phyloP scores from a whole-genome alignment of 352 stramenopile genomes.

The Pythium apleroticum region DNA sequence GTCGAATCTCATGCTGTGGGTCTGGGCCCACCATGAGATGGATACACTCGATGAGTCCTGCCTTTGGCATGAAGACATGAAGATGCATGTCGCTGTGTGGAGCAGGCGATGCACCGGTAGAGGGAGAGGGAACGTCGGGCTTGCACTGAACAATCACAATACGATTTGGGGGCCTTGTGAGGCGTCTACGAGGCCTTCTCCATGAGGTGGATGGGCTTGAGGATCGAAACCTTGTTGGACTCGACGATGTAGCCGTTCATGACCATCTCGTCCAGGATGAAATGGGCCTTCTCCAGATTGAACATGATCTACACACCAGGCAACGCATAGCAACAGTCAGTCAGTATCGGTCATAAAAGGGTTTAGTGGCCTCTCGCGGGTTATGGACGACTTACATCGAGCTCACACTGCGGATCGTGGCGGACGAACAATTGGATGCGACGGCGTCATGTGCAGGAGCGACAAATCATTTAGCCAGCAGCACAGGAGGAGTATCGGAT shows the following conservation, averaged over 20 bases:
- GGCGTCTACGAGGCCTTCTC: slow-evolving; percentile 91
- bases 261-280: slow-evolving; percentile 95
- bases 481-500: neutral
- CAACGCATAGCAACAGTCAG: too few relatives aligned
- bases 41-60: slow-evolving; percentile 8
- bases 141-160: neutral
- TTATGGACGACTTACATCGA: slow-evolving; percentile 77
- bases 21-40: slow-evolving; percentile 10
- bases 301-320: slow-evolving; percentile 82
- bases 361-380: too few relatives aligned
- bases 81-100: neutral
- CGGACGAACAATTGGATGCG: too few relatives aligned
- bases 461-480: too few relatives aligned
- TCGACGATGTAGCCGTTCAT: slow-evolving; percentile 99
- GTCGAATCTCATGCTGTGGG: slow-evolving; percentile 11
- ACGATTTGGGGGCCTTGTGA: neutral
- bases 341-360: too few relatives aligned
- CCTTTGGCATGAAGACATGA: neutral
- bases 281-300: slow-evolving; percentile 91
- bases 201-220: slow-evolving; percentile 98
- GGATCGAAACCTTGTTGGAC: slow-evolving; percentile 98
- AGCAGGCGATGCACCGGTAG: neutral
- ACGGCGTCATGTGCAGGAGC: too few relatives aligned
- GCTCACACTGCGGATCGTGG: slow-evolving; percentile 55
- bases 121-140: too few relatives aligned